Evolutionary conservation across 768 basidiomycete species (phyloP).

Genomic region (Lyophyllum semitale): DNA sequence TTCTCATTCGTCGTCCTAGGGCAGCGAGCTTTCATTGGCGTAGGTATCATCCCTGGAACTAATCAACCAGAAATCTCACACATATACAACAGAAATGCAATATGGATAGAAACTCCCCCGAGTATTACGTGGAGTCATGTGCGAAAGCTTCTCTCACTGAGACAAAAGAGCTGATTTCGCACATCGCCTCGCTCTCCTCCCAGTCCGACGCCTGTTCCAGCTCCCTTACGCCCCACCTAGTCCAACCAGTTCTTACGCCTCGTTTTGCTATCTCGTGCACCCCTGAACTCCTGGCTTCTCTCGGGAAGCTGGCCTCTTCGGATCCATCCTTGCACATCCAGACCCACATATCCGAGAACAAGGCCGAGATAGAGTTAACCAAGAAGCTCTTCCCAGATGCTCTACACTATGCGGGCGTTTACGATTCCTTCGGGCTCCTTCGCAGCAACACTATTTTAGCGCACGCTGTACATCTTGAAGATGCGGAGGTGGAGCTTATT

Average conservation of each 20-base stretch:
- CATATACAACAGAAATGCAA: conserved; percentile 71
- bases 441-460: conserved; percentile 82
- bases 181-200: conserved; percentile 62
- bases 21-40: conserved; percentile 85
- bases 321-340: conserved; percentile 76
- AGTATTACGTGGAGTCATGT: conserved; percentile 70
- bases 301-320: conserved; percentile 62
- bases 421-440: conserved; percentile 78
- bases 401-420: conserved; percentile 75
- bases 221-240: conserved; percentile 48
- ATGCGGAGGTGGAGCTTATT: conserved; percentile 74
- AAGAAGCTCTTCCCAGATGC: conserved; percentile 65
- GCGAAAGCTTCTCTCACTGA: conserved; percentile 56
- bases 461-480: conserved; percentile 81
- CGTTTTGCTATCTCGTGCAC: conserved; percentile 96
- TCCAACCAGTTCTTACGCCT: conserved; percentile 91
- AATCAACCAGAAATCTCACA: conserved; percentile 4
- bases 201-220: conserved; percentile 23
- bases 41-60: conserved; percentile 36
- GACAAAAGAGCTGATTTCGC: conserved; percentile 64
- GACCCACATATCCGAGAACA: conserved; percentile 92
- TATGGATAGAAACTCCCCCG: conserved; percentile 77
- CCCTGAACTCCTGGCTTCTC: conserved; percentile 55
- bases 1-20: conserved; percentile 37
- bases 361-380: conserved; percentile 67